phyloP scores from a whole-genome alignment of 2,329 filamentous ascomycete genomes.

The Clonostachys rosea region DNA sequence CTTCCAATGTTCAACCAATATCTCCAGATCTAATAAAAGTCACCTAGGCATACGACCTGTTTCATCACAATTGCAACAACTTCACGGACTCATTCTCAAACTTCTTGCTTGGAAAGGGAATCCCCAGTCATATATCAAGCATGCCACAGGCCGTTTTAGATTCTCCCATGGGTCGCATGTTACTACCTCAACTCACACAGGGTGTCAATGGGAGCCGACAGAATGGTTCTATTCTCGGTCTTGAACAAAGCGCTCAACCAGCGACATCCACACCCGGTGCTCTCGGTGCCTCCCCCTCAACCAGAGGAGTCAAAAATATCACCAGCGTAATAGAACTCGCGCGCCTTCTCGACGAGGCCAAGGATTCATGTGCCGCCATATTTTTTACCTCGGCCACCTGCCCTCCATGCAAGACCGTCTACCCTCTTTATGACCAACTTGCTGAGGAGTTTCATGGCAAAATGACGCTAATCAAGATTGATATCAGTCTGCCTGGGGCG shows the following conservation, averaged over 20 bases:
- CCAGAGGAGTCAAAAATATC: constrained; percentile 50
- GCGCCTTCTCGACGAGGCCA: constrained; percentile 46
- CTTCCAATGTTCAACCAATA: neutral
- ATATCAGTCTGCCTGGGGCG: constrained; percentile 63
- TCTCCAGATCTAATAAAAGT: neutral
- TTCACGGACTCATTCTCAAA: constrained; percentile 91
- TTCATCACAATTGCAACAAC: constrained; percentile 94
- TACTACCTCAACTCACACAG: constrained; percentile 64
- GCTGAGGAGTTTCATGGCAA: constrained; percentile 67
- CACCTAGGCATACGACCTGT: constrained; percentile 78
- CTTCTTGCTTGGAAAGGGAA: constrained; percentile 83
- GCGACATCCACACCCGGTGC: neutral
- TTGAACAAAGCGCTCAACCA: constrained; percentile 29
- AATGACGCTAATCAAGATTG: constrained; percentile 75
- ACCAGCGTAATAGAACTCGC: constrained; percentile 32
- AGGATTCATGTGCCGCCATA: constrained; percentile 68
- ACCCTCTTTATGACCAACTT: constrained; percentile 76
- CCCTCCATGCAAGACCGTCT: constrained; percentile 76
- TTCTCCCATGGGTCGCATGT: constrained; percentile 84
- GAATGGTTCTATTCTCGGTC: constrained; percentile 47
- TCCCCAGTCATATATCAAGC: constrained; percentile 80
- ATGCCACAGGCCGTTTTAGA: constrained; percentile 82
- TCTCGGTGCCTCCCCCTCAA: neutral
- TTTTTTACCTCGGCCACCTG: constrained; percentile 94
- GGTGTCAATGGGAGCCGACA: constrained; percentile 44